Conservation (phyloP, 2,329 filamentous ascomycete genomes). For the Penicillium verrucosum region DNA sequence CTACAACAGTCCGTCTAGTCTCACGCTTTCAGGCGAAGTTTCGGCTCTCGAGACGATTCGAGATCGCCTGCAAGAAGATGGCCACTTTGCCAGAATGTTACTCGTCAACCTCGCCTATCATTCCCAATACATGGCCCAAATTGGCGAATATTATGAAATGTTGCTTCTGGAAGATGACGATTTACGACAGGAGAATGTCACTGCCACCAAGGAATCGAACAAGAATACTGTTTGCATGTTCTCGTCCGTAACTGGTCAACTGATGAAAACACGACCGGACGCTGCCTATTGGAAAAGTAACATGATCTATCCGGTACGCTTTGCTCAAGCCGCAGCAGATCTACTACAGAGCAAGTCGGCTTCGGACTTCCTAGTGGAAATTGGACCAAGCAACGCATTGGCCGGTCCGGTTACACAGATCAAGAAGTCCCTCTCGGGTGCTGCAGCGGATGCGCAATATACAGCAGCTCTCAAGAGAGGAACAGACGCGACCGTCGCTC, state of each 20-base stretch:
- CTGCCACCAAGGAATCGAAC: neutral
- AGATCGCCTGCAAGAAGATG: slow-evolving; percentile 18
- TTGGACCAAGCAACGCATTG: neutral
- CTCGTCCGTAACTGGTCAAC: neutral
- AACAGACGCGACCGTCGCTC: too few relatives aligned
- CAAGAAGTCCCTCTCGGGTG: too few relatives aligned
- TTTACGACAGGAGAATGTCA: neutral
- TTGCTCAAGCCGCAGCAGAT: neutral
- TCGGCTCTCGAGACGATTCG: slow-evolving; percentile 20
- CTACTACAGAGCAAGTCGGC: neutral
- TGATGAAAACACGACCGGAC: neutral
- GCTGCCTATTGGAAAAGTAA: slow-evolving; percentile 25
- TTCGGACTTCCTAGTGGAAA: neutral
- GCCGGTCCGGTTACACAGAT: neutral
- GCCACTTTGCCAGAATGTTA: slow-evolving; percentile 16
- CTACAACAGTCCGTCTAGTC: slow-evolving; percentile 20
- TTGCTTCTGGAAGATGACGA: neutral
- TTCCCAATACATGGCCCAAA: slow-evolving; percentile 18
- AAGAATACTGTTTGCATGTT: neutral
- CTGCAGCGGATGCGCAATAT: too few relatives aligned
- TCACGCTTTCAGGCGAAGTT: slow-evolving; percentile 22
- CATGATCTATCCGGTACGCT: slow-evolving; percentile 13
- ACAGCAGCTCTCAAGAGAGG: too few relatives aligned
- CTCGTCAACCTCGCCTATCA: slow-evolving; percentile 21
- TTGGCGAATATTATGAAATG: neutral